These are phyloP conservation scores for Saposhnikovia divaricata DNA, from an alignment of 129 eudicot species.

Conservation along the genomic window DNA sequence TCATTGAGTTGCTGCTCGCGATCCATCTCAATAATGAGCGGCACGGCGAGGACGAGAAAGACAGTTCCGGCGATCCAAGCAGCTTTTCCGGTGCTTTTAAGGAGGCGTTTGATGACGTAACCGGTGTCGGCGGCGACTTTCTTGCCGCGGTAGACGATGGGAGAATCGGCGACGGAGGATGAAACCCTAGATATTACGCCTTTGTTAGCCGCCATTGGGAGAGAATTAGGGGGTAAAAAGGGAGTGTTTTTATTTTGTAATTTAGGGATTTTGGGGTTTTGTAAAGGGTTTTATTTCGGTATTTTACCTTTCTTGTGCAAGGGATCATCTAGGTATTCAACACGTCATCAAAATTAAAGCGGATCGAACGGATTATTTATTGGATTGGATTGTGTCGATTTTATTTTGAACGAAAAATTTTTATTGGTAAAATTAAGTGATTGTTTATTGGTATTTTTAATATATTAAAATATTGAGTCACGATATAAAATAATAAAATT, in stretches of 20 bases:
- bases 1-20: slow-evolving; percentile 59
- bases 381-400: too few species aligned
- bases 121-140: slow-evolving; percentile 51
- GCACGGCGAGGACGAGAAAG: slow-evolving; percentile 56
- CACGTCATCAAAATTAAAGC: too few species aligned
- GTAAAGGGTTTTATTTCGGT: too few species aligned
- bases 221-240: neutral
- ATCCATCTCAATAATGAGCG: slow-evolving; percentile 63
- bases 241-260: too few species aligned
- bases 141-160: slow-evolving; percentile 51
- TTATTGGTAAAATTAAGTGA: too few species aligned
- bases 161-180: slow-evolving; percentile 37
- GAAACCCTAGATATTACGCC: slow-evolving; percentile 33
- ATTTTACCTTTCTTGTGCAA: too few species aligned
- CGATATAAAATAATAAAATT: too few species aligned
- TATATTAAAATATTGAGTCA: too few species aligned
- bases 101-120: slow-evolving; percentile 49
- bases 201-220: slow-evolving; percentile 9
- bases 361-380: too few species aligned
- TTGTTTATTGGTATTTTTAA: too few species aligned
- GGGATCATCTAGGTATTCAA: too few species aligned
- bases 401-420: too few species aligned
- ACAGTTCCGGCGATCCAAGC: slow-evolving; percentile 75
- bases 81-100: slow-evolving; percentile 77
- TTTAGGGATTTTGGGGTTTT: neutral